Conservation (phyloP, 2,329 filamentous ascomycete genomes). For the Ceratocystis papillata region DNA sequence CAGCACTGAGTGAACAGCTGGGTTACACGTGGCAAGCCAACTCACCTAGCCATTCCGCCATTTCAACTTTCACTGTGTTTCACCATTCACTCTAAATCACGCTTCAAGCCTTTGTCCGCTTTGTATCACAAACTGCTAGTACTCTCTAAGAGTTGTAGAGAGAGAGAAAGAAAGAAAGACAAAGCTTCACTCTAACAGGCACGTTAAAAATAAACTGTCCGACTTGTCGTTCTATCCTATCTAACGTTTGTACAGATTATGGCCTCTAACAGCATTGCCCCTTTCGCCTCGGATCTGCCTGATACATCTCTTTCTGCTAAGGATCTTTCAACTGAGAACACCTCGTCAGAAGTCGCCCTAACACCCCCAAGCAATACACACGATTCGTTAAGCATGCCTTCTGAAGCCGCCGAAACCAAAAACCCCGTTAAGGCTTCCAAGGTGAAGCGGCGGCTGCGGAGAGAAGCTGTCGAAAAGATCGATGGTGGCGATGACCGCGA, state of each 20-base stretch:
- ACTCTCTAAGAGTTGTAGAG: not conserved
- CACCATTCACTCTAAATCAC: not conserved
- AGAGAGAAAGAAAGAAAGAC: too few relatives aligned
- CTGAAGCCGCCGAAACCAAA: not conserved
- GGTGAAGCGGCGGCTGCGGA: not conserved
- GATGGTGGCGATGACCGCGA: not conserved
- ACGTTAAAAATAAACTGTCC: not conserved
- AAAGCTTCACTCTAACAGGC: not conserved
- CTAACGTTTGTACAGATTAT: not conserved
- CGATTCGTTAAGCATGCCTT: not conserved
- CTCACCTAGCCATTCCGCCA: not conserved
- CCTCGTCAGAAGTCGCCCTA: not conserved
- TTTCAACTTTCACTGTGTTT: not conserved
- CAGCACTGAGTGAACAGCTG: not conserved
- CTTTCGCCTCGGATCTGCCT: not conserved
- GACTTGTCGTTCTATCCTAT: not conserved
- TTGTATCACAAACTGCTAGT: not conserved
- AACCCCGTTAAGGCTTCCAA: not conserved
- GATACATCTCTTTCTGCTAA: not conserved
- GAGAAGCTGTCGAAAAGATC: not conserved
- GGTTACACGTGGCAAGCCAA: not conserved
- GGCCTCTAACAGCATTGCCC: not conserved
- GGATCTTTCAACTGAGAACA: not conserved
- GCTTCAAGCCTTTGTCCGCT: not conserved
- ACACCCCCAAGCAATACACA: not conserved